phyloP scores from a whole-genome alignment of 768 basidiomycete species.

The Pleurotus sapidus region DNA sequence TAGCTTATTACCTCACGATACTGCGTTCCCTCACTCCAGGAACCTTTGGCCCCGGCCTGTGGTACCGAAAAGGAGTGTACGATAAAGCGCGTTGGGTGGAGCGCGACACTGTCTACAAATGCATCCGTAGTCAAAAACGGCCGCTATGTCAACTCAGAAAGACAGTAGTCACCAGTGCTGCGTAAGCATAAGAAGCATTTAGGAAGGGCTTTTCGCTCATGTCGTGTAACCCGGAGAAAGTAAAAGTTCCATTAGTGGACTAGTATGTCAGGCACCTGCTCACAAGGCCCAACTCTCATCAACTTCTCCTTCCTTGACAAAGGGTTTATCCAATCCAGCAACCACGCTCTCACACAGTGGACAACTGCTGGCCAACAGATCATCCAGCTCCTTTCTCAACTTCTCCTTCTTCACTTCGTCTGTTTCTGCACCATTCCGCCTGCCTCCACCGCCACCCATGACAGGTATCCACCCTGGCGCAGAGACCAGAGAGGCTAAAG shows the following conservation, averaged over 20 bases:
- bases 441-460: constrained; percentile 48
- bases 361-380: constrained; percentile 84
- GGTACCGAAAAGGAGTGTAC: no score
- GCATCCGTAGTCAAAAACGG: no score
- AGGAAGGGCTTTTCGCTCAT: no score
- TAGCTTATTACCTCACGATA: constrained; percentile 27
- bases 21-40: constrained; percentile 6
- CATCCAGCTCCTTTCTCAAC: constrained; percentile 82
- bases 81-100: no score
- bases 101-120: no score
- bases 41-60: no score
- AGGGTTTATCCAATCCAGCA: constrained; percentile 82
- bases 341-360: constrained; percentile 92
- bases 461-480: constrained; percentile 77
- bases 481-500: constrained; percentile 81
- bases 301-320: constrained; percentile 74
- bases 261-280: not conserved
- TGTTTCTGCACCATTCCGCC: constrained; percentile 45
- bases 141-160: no score
- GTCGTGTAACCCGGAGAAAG: no score
- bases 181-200: no score
- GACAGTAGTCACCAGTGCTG: no score
- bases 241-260: no score
- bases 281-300: constrained; percentile 78
- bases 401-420: constrained; percentile 66